Percentiles rank a stretch among this genome's conserved stretches.
phyloP scores from a whole-genome alignment of 148 eudicot genomes.

The Heliosperma pusillum region DNA sequence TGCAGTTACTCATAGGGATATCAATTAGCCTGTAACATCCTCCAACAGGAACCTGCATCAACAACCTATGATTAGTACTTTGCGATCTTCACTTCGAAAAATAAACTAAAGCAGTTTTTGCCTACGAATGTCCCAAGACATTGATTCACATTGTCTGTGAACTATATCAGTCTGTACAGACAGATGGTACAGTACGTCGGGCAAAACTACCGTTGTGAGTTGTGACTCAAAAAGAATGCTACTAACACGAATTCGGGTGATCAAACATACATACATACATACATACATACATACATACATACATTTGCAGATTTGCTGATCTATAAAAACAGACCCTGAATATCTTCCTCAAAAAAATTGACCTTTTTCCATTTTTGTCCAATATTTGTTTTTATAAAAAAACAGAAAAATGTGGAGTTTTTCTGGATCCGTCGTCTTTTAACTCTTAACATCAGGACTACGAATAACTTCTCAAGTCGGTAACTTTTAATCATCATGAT shows the following conservation, averaged over 20 bases:
- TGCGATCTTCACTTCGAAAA: not conserved
- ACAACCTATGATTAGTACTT: conserved; percentile 6
- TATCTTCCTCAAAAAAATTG: too few relatives aligned
- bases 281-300: too few relatives aligned
- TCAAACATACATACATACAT: too few relatives aligned
- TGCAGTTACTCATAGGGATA: conserved; percentile 97
- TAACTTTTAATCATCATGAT: not conserved
- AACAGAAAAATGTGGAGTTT: too few relatives aligned
- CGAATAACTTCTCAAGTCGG: not conserved
- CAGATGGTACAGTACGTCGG: not conserved
- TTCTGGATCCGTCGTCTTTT: too few relatives aligned
- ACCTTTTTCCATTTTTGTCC: too few relatives aligned
- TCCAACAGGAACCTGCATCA: conserved; percentile 85
- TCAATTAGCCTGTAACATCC: conserved; percentile 96
- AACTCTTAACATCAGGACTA: too few relatives aligned
- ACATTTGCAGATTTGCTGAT: too few relatives aligned
- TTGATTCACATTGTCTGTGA: not conserved
- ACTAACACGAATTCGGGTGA: too few relatives aligned
- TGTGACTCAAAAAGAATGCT: not conserved
- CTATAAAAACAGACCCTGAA: too few relatives aligned
- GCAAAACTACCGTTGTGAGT: too few relatives aligned
- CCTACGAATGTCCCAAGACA: not conserved
- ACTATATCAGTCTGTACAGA: not conserved
- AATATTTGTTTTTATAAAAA: too few relatives aligned
- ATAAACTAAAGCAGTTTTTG: not conserved